Evolutionary conservation across 495 filamentous ascomycete genomes (phyloP), one percentile per base, ranked within the genome.

Genomic region (Neurospora pannonica): DNA sequence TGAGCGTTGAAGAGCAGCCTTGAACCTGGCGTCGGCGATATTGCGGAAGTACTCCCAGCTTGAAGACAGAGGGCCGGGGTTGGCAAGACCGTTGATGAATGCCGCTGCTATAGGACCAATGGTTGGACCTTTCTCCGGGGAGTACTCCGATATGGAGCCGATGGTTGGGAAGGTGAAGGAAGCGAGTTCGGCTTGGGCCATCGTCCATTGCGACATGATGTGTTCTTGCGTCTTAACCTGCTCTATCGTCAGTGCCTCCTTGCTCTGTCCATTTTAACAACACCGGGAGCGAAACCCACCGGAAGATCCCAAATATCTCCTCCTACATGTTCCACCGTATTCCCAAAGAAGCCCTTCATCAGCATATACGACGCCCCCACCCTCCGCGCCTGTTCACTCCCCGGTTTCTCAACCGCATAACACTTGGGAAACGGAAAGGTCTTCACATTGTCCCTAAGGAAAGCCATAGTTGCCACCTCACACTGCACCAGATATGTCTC

Each of bases 331-430:
- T 77, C 75, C 24, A 81, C 31, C 10, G 76, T 76, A 71, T 78
- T 80, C 8, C 80, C 79, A 70, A 80, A 77, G 73, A 79, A 82
- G 3, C 79, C 80, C 75, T 80, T 78, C 4, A 82, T 71, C 21
- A 82, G 78, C 79, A 82, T 82, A 72, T 81, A 82, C 13, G 70
- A 15, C 10, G 78, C 79, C 28, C 80, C 80, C 4, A 70, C 78
- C 7, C 76, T 39, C 28, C 48, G 36, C 37, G 80, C 79, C 10
- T 36, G 28, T 70, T 69, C 24, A 7, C 76, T 78, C 28, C 76
- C 75, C 15, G 74, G 78, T 34, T 28, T 73, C 31, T 79, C 80
- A 42, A 73, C 76, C 2, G 77, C 76, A 70, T 81, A 80, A 31
- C 76, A 42, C 21, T n/a, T 46, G 0, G 73, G 78, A 13, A 79